A percentile compares a stretch with the other conserved stretches of the same genome.
Conservation (phyloP, 2,329 filamentous ascomycete genomes). For the Neocucurbitaria cava region DNA sequence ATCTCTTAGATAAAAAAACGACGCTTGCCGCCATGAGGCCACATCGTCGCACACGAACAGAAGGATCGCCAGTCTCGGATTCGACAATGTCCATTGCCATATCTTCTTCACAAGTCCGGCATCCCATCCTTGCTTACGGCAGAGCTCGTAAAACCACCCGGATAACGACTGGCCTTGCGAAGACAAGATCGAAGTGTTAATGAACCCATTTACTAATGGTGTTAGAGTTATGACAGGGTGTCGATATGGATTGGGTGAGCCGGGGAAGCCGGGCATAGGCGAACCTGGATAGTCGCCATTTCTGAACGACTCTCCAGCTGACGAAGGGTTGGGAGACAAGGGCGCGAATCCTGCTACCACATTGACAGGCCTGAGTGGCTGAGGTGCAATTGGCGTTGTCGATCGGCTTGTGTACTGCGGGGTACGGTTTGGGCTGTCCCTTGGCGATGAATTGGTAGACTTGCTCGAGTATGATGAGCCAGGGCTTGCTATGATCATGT, state of each 20-base stretch:
- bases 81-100: conserved; percentile 51
- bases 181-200: conserved; percentile 44
- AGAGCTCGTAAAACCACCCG: conserved; percentile 46
- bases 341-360: conserved; percentile 44
- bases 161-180: conserved; percentile 48
- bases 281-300: conserved; percentile 38
- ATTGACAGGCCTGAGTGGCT: conserved; percentile 44
- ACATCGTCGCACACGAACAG: conserved; percentile 50
- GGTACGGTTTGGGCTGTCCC: conserved; percentile 44
- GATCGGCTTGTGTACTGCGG: conserved; percentile 49
- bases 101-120: conserved; percentile 43
- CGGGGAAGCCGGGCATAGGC: conserved; percentile 31
- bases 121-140: conserved; percentile 47
- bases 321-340: conserved; percentile 39
- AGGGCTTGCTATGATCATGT: conserved; percentile 40
- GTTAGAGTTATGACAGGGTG: conserved; percentile 33
- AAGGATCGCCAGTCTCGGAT: conserved; percentile 47
- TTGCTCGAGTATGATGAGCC: conserved; percentile 37
- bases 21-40: conserved; percentile 47
- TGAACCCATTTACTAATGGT: conserved; percentile 45
- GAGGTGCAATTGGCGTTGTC: conserved; percentile 46
- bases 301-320: conserved; percentile 39
- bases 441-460: conserved; percentile 43
- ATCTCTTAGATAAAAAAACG: conserved; percentile 48
- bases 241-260: conserved; percentile 47